Conservation (phyloP, 2,329 filamentous ascomycete genomes). For the Hawksworthiomyces lignivorus region DNA sequence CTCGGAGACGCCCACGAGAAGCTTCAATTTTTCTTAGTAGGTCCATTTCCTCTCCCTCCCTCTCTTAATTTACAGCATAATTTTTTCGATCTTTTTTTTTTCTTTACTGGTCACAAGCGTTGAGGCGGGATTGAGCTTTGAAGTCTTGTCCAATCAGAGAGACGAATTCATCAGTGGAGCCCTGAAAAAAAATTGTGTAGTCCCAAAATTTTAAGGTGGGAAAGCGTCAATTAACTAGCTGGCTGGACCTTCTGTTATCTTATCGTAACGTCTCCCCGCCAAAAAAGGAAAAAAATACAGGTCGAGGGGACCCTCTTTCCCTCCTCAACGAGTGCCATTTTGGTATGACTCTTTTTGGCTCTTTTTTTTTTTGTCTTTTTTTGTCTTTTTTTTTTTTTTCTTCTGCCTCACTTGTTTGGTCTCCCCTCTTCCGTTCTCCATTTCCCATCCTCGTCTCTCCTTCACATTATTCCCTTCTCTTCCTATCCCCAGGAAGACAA, state of each 20-base stretch:
- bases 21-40: background rate
- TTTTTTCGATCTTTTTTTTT: background rate
- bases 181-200: slow-evolving; percentile 9
- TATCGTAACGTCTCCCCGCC: slow-evolving; percentile 12
- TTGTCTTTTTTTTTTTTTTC: background rate
- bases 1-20: background rate
- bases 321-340: slow-evolving; percentile 5
- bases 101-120: background rate
- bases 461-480: slow-evolving; percentile 1
- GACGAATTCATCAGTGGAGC: slow-evolving; percentile 8
- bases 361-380: slow-evolving; percentile 8
- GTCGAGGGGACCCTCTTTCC: background rate
- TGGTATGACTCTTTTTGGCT: slow-evolving; percentile 10
- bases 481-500: background rate
- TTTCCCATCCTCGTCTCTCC: background rate
- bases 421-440: background rate
- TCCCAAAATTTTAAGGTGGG: slow-evolving; percentile 3
- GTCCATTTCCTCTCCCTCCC: background rate
- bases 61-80: background rate
- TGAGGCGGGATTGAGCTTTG: slow-evolving; percentile 2
- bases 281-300: slow-evolving; percentile 12
- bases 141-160: slow-evolving; percentile 2
- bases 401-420: background rate
- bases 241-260: slow-evolving; percentile 9
- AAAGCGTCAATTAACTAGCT: background rate